Evolutionary conservation across 495 filamentous ascomycete genomes (phyloP).

Genomic region (Aspergillus haitiensis): DNA sequence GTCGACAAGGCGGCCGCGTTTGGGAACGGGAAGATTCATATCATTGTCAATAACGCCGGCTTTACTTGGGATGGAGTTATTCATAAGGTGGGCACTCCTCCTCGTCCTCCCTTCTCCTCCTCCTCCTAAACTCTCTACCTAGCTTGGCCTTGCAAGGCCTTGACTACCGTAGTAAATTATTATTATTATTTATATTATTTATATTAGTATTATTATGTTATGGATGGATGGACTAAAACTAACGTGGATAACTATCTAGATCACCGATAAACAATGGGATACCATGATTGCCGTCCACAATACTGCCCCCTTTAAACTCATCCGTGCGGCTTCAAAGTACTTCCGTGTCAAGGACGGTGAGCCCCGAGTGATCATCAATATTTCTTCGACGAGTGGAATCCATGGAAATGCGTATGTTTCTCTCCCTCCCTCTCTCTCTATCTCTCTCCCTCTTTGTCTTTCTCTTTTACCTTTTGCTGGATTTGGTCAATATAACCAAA

Average conservation of each 20-base stretch:
- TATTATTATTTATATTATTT: neutral
- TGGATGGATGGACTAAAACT: neutral
- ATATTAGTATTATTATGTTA: neutral
- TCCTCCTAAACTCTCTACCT: no score
- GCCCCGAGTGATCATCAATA: constrained; percentile 76
- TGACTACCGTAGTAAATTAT: no score
- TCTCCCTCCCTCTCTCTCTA: neutral
- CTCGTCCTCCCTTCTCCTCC: constrained; percentile 2
- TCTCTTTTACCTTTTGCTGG: neutral
- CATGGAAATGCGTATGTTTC: constrained; percentile 71
- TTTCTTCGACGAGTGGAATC: constrained; percentile 73
- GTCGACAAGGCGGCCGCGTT: constrained; percentile 75
- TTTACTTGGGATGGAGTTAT: constrained; percentile 91
- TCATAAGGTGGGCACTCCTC: constrained; percentile 62
- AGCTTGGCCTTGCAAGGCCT: no score
- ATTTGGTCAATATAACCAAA: neutral
- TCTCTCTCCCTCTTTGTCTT: neutral
- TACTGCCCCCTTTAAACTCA: constrained; percentile 78
- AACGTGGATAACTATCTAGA: constrained; percentile 45
- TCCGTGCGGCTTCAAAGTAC: constrained; percentile 76
- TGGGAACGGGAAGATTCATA: constrained; percentile 81
- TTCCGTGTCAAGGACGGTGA: constrained; percentile 84
- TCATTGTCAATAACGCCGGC: constrained; percentile 86
- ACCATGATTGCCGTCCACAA: constrained; percentile 79
- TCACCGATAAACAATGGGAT: constrained; percentile 88